Percentiles rank a stretch among this genome's conserved stretches.
These are phyloP conservation scores for Prosopis cineraria DNA, from an alignment of 306 rosid species.

Conservation along the genomic window DNA sequence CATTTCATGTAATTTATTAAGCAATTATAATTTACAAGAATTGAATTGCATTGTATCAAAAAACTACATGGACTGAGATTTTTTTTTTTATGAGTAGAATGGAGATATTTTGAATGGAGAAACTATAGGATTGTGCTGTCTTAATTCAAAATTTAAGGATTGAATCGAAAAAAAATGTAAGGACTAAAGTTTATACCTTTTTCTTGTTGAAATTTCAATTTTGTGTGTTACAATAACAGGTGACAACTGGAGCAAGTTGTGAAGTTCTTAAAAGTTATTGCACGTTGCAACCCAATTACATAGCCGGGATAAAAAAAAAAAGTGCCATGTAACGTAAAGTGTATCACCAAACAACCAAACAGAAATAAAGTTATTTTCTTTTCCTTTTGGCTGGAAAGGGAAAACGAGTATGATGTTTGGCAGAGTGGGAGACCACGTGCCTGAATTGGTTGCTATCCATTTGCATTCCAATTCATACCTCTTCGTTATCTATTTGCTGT, in stretches of 20 bases:
- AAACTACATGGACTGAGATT: no score
- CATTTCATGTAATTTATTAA: no score
- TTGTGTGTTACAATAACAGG: not conserved
- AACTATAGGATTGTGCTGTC: no score
- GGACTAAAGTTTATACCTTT: no score
- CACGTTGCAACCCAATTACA: not conserved
- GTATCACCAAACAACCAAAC: not conserved
- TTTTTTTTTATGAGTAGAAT: no score
- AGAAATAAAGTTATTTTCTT: not conserved
- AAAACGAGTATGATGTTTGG: not conserved
- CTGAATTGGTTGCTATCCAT: not conserved
- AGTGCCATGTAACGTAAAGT: not conserved
- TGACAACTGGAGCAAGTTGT: not conserved
- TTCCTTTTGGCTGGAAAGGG: not conserved
- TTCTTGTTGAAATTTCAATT: no score
- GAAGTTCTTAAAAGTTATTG: not conserved
- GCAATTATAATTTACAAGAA: no score
- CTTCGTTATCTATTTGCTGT: not conserved
- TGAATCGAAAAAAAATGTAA: no score
- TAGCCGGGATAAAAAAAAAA: no score
- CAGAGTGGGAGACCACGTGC: not conserved
- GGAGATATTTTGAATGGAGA: no score
- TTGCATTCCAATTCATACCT: not conserved
- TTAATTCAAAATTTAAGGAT: no score
- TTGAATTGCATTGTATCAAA: no score